Percentiles rank a stretch among this genome's conserved stretches.
These are phyloP conservation scores for Quercus wislizeni DNA, from an alignment of 306 rosid genomes.

Conservation along the genomic window DNA sequence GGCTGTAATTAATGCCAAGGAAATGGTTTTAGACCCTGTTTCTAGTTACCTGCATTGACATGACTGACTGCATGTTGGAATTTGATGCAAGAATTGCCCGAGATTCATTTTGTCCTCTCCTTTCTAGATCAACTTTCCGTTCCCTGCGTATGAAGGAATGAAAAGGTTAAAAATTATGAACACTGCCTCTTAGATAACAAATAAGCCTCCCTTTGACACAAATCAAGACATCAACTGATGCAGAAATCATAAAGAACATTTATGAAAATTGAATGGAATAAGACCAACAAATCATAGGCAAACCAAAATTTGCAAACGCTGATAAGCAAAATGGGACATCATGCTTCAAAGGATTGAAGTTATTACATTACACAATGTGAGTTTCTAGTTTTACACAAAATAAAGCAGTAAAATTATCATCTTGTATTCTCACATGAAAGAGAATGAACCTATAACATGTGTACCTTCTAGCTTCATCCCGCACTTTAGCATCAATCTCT, in stretches of 20 bases:
- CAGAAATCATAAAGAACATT: slow-evolving; percentile 13
- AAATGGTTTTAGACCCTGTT: not conserved
- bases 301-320: not conserved
- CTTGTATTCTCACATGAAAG: not conserved
- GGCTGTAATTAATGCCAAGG: slow-evolving; percentile 3
- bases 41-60: slow-evolving; percentile 47
- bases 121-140: slow-evolving; percentile 41
- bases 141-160: slow-evolving; percentile 30
- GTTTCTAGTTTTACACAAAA: not conserved
- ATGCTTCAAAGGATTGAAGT: slow-evolving; percentile 11
- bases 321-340: not conserved
- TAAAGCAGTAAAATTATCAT: not conserved
- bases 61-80: slow-evolving; percentile 29
- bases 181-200: slow-evolving; percentile 9
- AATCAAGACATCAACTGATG: slow-evolving; percentile 15
- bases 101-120: slow-evolving; percentile 46
- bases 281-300: slow-evolving; percentile 10
- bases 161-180: slow-evolving; percentile 5
- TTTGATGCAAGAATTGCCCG: slow-evolving; percentile 28
- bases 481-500: slow-evolving; percentile 83
- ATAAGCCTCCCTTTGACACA: not conserved
- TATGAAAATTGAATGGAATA: not conserved
- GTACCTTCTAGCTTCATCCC: slow-evolving; percentile 75
- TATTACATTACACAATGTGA: not conserved
- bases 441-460: slow-evolving; percentile 17